These are phyloP conservation scores for Agroathelia rolfsii DNA, from an alignment of 1,284 basidiomycete species.

Conservation along the genomic window DNA sequence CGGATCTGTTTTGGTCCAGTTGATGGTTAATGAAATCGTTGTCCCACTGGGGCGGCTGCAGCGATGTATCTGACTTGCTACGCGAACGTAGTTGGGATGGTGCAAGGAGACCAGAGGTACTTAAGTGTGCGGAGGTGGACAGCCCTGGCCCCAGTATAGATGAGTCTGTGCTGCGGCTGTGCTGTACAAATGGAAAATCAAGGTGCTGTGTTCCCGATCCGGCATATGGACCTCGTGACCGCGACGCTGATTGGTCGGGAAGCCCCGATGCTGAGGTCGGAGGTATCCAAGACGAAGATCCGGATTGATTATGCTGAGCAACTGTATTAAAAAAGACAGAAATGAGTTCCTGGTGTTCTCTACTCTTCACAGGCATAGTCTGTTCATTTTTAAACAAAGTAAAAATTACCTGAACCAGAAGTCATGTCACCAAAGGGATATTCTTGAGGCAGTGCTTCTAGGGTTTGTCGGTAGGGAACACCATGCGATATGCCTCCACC, in stretches of 20 bases:
- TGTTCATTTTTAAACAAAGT: slow-evolving; percentile 17
- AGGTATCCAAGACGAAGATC: too few relatives aligned
- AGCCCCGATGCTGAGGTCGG: slow-evolving; percentile 15
- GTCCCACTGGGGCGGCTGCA: slow-evolving; percentile 48
- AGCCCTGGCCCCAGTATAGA: slow-evolving; percentile 22
- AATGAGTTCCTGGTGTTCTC: slow-evolving; percentile 4
- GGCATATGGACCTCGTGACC: slow-evolving; percentile 18
- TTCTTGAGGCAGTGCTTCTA: slow-evolving; percentile 43
- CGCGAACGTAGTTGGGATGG: slow-evolving; percentile 32
- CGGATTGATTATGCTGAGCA: too few relatives aligned
- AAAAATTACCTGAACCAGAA: slow-evolving; percentile 23
- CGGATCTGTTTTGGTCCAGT: too few relatives aligned
- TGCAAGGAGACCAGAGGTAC: slow-evolving; percentile 23
- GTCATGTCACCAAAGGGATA: slow-evolving; percentile 21
- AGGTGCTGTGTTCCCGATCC: slow-evolving; percentile 13
- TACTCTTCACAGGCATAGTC: slow-evolving; percentile 9
- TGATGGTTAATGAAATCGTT: slow-evolving; percentile 24
- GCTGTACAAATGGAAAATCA: too few relatives aligned
- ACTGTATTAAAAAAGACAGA: too few relatives aligned
- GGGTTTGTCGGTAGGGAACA: slow-evolving; percentile 38
- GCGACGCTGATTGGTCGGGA: slow-evolving; percentile 20
- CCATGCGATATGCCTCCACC: slow-evolving; percentile 36
- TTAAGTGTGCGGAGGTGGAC: slow-evolving; percentile 22
- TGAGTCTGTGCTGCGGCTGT: slow-evolving; percentile 22
- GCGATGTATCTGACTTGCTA: slow-evolving; percentile 53